These are phyloP conservation scores for Saturnispora sekii DNA, from an alignment of 805 yeast species.

Conservation along the genomic window DNA sequence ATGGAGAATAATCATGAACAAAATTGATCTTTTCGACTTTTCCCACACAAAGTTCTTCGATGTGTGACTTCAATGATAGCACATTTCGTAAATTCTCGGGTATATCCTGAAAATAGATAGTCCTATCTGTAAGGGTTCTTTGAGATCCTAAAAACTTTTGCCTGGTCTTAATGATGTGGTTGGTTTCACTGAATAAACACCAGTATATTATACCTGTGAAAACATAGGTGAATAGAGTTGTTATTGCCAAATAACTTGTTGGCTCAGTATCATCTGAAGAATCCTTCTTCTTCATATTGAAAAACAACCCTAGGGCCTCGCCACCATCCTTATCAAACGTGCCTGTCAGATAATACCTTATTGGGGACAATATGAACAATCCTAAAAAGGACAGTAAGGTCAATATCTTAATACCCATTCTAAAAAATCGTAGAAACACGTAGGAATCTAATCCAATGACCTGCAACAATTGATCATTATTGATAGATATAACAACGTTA, in stretches of 20 bases:
- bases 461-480: slow-evolving; percentile 42
- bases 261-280: slow-evolving; percentile 20
- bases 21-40: slow-evolving; percentile 41
- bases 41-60: slow-evolving; percentile 48
- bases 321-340: slow-evolving; percentile 29
- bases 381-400: slow-evolving; percentile 37
- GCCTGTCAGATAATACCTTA: slow-evolving; percentile 44
- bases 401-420: slow-evolving; percentile 42
- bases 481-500: slow-evolving; percentile 34
- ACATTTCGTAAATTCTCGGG: slow-evolving; percentile 39
- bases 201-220: slow-evolving; percentile 40
- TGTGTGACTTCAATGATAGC: slow-evolving; percentile 34
- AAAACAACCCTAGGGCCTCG: background rate
- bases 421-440: slow-evolving; percentile 49
- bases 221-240: slow-evolving; percentile 45
- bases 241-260: slow-evolving; percentile 35
- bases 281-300: background rate
- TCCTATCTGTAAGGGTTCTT: slow-evolving; percentile 49
- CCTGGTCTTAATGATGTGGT: slow-evolving; percentile 39
- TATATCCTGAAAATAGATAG: slow-evolving; percentile 45
- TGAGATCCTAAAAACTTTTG: slow-evolving; percentile 52
- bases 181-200: slow-evolving; percentile 38
- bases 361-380: slow-evolving; percentile 39
- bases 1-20: slow-evolving; percentile 32
- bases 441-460: slow-evolving; percentile 52